Evolutionary conservation across 495 filamentous ascomycete genomes (phyloP).

Genomic region (Letharia lupina): DNA sequence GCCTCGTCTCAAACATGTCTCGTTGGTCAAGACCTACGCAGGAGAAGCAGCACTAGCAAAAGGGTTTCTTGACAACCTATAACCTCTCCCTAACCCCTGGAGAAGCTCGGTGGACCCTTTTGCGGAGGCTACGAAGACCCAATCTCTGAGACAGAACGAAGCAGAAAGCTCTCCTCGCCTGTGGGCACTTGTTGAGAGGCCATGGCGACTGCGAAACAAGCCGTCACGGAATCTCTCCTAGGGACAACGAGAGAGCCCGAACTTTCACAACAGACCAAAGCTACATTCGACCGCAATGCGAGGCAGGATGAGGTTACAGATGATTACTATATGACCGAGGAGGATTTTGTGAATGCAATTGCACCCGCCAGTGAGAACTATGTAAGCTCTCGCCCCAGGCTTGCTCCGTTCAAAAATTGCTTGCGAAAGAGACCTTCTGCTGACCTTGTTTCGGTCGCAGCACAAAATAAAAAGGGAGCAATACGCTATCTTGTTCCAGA

Average conservation of each 20-base stretch:
- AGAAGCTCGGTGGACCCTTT: background rate
- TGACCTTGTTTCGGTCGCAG: conserved; percentile 38
- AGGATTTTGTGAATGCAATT: conserved; percentile 84
- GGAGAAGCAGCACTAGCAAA: background rate
- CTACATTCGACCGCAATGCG: conserved; percentile 70
- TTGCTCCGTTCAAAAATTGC: background rate
- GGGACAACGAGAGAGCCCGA: conserved; percentile 50
- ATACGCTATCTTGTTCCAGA: conserved; percentile 82
- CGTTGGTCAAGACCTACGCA: background rate
- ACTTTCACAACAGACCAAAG: conserved; percentile 59
- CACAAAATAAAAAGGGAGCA: conserved; percentile 96
- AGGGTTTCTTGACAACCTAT: background rate
- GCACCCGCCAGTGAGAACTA: conserved; percentile 85
- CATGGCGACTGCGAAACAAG: conserved; percentile 55
- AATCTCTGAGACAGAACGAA: background rate
- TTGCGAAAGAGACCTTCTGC: conserved; percentile 18
- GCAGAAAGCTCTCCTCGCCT: background rate
- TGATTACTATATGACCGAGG: conserved; percentile 68
- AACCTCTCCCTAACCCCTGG: background rate
- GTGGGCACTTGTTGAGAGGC: conserved; percentile 12
- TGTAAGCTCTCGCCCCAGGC: conserved; percentile 45
- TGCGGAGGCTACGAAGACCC: background rate
- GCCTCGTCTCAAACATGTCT: background rate
- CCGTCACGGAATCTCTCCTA: conserved; percentile 69
- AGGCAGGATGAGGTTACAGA: conserved; percentile 64